These are phyloP conservation scores for Arabidopsis suecica DNA, from an alignment of 345 rosid genomes.

Conservation along the genomic window DNA sequence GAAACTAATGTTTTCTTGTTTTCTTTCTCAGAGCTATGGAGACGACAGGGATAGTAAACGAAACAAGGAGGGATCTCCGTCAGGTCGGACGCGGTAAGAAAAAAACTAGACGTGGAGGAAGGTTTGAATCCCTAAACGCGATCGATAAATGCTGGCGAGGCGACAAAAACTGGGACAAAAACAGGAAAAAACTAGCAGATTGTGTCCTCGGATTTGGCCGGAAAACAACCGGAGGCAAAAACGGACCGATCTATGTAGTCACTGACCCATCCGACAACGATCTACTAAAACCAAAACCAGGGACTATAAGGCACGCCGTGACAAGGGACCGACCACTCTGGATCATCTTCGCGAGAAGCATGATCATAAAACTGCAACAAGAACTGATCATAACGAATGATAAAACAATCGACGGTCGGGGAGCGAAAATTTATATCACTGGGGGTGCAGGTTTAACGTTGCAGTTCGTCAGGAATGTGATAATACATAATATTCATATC, in stretches of 20 bases:
- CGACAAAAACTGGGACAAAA: constrained; percentile 51
- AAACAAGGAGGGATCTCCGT: constrained; percentile 56
- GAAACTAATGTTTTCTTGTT: constrained; percentile 7
- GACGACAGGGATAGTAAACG: constrained; percentile 42
- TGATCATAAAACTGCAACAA: constrained; percentile 69
- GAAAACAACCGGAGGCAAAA: constrained; percentile 65
- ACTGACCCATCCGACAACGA: constrained; percentile 60
- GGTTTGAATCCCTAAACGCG: constrained; percentile 60
- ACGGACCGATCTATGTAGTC: constrained; percentile 62
- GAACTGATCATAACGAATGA: constrained; percentile 59
- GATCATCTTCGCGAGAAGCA: constrained; percentile 65
- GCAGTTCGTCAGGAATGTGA: constrained; percentile 69
- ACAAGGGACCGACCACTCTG: constrained; percentile 71
- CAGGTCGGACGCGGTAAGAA: constrained; percentile 32
- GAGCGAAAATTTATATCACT: constrained; percentile 61
- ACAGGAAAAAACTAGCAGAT: constrained; percentile 60
- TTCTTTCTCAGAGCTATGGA: constrained; percentile 29
- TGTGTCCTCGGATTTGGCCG: constrained; percentile 78
- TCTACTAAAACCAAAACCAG: constrained; percentile 59
- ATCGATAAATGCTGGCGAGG: constrained; percentile 77
- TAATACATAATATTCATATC: constrained; percentile 68
- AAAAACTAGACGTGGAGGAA: constrained; percentile 30
- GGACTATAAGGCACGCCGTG: constrained; percentile 81
- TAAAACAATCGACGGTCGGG: constrained; percentile 84
- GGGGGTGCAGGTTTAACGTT: constrained; percentile 71